Base-by-base conservation (phyloP, 2,329 filamentous ascomycete genomes). In the Botrytis deweyae region DNA sequence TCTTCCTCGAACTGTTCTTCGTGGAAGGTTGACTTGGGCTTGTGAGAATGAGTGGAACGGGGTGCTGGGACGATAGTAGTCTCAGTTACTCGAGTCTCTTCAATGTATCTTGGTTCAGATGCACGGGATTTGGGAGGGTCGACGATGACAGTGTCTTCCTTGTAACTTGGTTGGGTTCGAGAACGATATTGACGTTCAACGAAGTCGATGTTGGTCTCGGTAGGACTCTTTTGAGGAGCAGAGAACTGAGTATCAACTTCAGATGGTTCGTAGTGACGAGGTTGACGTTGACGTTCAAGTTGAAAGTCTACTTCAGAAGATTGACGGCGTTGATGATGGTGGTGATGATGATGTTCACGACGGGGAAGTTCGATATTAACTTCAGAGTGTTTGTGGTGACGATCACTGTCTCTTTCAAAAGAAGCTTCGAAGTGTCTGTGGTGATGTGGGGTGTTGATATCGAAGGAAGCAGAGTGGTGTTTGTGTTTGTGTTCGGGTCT, bases 181-280 rank as follows among this genome's bases (percentile, higher is more conserved):
- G 89, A 84, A 81, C 89, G 89, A 83, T 91, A 91, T 83, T 90
- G 86, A 84, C 88, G 88, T 84, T 92, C 90, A 81, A 88, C 88
- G 78, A 88, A 82, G 84, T 92, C 90, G 82, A 91, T 86, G 70
- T 80, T 76, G 33, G 80, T 76, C 58, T 78, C 78, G 29, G 58
- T 25, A 16, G 71, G 38, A 40, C 52, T 72, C 77, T 78, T 73
- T 46, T 75, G 76, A 74, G 79, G 77, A 73, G 75, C 77, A 59
- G 76, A 78, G 73, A 78, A 75, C 33, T 75, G 75, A 76, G 72
- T 66, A 67, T 76, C 76, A 73, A 77, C 74, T 70, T 76, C 74
- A 40, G 75, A 77, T 44, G 79, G 75, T 74, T 79, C 76, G 65
- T 78, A 77, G 74, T 77, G 76, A 73, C 78, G 81, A 80, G 83